Conservation (phyloP, 352 stramenopile genomes). For the Globisporangium nodosum region DNA sequence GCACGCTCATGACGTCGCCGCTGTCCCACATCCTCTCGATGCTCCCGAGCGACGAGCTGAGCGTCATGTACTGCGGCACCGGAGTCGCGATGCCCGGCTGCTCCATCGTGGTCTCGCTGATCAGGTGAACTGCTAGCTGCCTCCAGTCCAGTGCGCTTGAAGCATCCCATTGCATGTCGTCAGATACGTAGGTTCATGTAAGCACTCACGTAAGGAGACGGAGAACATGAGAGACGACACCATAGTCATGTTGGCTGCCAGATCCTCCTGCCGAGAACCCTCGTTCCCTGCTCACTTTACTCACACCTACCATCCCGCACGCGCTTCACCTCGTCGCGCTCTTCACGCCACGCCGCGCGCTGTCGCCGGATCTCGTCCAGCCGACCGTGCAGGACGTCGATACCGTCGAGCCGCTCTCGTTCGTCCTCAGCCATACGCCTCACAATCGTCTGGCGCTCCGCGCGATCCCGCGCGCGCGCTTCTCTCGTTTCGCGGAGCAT, state of each 20-base stretch:
- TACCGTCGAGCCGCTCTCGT: not conserved
- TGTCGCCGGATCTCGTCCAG: constrained; percentile 1
- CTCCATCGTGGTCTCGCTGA: constrained; percentile 25
- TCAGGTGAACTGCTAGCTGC: not conserved
- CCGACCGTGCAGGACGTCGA: not conserved
- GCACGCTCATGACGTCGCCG: constrained; percentile 1
- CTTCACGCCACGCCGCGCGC: not conserved
- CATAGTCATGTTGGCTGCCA: not conserved
- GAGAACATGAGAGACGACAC: not conserved
- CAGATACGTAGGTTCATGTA: no score
- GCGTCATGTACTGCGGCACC: constrained; percentile 5
- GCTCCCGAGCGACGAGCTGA: constrained; percentile 1
- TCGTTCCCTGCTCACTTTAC: not conserved
- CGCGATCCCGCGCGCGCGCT: not conserved
- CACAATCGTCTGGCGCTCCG: not conserved
- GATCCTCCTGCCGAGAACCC: not conserved
- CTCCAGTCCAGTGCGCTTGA: not conserved
- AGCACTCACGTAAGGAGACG: no score
- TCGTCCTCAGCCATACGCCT: not conserved
- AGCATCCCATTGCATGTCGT: no score
- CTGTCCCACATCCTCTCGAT: not conserved
- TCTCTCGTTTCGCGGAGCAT: not conserved
- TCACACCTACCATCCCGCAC: not conserved
- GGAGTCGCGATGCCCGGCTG: constrained; percentile 2
- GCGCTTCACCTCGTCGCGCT: not conserved